These are phyloP conservation scores for Lactifluus piperatus DNA, from an alignment of 768 basidiomycete genomes.

Conservation along the genomic window DNA sequence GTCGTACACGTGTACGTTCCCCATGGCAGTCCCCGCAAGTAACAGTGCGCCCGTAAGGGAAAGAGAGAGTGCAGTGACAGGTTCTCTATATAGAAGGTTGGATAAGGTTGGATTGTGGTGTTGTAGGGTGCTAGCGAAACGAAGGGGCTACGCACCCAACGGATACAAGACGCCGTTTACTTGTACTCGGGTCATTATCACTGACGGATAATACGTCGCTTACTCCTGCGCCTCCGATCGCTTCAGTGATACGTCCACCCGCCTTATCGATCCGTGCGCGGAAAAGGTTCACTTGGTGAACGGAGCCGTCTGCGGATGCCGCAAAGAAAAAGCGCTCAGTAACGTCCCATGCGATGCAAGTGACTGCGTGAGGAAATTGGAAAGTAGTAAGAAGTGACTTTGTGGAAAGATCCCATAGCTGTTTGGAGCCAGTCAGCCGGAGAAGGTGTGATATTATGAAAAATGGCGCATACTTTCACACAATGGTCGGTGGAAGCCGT, in stretches of 20 bases:
- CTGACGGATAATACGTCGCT: constrained; percentile 65
- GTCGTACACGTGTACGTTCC: constrained; percentile 74
- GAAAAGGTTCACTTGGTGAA: constrained; percentile 77
- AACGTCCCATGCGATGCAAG: constrained; percentile 66
- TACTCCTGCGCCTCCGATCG: constrained; percentile 65
- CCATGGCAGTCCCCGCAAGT: constrained; percentile 69
- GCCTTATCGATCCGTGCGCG: constrained; percentile 47
- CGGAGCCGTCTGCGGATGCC: constrained; percentile 61
- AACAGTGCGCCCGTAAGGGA: constrained; percentile 74
- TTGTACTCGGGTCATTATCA: constrained; percentile 38
- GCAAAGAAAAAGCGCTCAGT: constrained; percentile 87
- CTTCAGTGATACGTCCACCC: constrained; percentile 49
- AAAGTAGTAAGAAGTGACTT: constrained; percentile 77
- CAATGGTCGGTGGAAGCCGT: constrained; percentile 84
- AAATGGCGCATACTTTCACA: constrained; percentile 57
- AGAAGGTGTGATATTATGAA: background rate
- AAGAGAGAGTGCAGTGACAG: constrained; percentile 62
- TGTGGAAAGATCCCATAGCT: constrained; percentile 75
- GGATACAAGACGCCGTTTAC: constrained; percentile 55
- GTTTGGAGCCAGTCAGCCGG: constrained; percentile 16
- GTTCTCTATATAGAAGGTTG: constrained; percentile 41
- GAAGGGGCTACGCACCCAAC: constrained; percentile 44
- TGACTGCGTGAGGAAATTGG: constrained; percentile 71
- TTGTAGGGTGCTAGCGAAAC: background rate
- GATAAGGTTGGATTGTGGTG: background rate